Evolutionary conservation across 1,284 basidiomycete species (phyloP).

Genomic region (Spongiforma sp.): DNA sequence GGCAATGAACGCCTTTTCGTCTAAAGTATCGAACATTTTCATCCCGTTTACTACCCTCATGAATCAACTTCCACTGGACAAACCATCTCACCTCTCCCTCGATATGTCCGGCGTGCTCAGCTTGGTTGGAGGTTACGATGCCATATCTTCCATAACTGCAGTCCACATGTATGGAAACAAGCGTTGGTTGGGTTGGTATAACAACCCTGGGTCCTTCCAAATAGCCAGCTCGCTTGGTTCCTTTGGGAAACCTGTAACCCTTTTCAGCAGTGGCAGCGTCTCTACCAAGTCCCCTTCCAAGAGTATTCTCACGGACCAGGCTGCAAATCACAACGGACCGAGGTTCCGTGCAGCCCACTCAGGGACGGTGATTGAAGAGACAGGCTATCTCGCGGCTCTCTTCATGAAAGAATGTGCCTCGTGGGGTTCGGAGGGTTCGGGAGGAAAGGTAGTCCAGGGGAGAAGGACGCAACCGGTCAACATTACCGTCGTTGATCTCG

Average conservation of each 20-base stretch:
- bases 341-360: too few species aligned
- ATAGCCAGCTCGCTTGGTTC: conserved; percentile 27
- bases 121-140: conserved; percentile 31
- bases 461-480: too few species aligned
- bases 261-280: not conserved
- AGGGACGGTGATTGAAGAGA: too few species aligned
- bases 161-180: conserved; percentile 25
- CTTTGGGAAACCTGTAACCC: conserved; percentile 12
- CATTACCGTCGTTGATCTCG: too few species aligned
- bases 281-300: conserved; percentile 11
- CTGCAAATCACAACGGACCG: too few species aligned
- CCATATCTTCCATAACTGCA: conserved; percentile 28
- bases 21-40: not conserved
- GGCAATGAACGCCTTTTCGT: not conserved
- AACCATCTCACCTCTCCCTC: conserved; percentile 10
- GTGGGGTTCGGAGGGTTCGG: too few species aligned
- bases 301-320: too few species aligned
- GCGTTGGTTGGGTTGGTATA: conserved; percentile 37
- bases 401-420: too few species aligned
- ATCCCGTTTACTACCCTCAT: not conserved
- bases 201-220: conserved; percentile 28
- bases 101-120: conserved; percentile 17
- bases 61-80: not conserved
- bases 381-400: too few species aligned
- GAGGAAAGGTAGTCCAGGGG: too few species aligned